Percentiles rank a stretch among this genome's conserved stretches.
phyloP scores from a whole-genome alignment of 805 yeast species.

The Debaryomyces maramus region DNA sequence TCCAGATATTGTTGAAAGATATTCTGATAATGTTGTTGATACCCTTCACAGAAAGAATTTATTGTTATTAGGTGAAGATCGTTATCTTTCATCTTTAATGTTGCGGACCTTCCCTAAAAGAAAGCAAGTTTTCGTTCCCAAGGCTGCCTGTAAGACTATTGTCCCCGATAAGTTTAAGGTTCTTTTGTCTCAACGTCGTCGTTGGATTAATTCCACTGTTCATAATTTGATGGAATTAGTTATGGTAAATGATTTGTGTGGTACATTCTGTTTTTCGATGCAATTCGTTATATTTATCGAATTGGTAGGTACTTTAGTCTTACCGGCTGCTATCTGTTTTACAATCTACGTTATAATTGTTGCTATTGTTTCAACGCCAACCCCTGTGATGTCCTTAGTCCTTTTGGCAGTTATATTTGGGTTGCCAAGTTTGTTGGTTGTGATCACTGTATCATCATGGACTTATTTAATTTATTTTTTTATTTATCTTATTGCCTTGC shows the following conservation, averaged over 20 bases:
- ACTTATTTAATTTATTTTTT: constrained; percentile 77
- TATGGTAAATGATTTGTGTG: constrained; percentile 83
- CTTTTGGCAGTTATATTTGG: constrained; percentile 81
- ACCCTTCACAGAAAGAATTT: constrained; percentile 86
- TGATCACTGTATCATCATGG: constrained; percentile 74
- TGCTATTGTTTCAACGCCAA: constrained; percentile 70
- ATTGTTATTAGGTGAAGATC: constrained; percentile 85
- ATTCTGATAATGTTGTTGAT: constrained; percentile 80
- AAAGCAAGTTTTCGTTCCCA: constrained; percentile 81
- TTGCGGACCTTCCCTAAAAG: constrained; percentile 86
- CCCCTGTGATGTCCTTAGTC: constrained; percentile 74
- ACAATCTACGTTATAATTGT: constrained; percentile 75
- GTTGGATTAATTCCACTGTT: constrained; percentile 95
- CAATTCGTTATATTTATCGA: constrained; percentile 86
- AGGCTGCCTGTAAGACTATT: constrained; percentile 88
- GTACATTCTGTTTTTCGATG: constrained; percentile 93
- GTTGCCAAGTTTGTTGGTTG: constrained; percentile 77
- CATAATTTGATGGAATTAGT: constrained; percentile 89
- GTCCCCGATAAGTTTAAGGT: constrained; percentile 84
- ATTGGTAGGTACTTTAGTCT: constrained; percentile 80
- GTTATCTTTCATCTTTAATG: constrained; percentile 83
- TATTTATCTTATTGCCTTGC: constrained; percentile 75
- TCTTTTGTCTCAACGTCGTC: constrained; percentile 86
- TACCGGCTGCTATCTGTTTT: constrained; percentile 85
- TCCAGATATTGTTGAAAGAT: constrained; percentile 90